Conservation (phyloP, 2,329 filamentous ascomycete species). For the Macrophomina tecta region DNA sequence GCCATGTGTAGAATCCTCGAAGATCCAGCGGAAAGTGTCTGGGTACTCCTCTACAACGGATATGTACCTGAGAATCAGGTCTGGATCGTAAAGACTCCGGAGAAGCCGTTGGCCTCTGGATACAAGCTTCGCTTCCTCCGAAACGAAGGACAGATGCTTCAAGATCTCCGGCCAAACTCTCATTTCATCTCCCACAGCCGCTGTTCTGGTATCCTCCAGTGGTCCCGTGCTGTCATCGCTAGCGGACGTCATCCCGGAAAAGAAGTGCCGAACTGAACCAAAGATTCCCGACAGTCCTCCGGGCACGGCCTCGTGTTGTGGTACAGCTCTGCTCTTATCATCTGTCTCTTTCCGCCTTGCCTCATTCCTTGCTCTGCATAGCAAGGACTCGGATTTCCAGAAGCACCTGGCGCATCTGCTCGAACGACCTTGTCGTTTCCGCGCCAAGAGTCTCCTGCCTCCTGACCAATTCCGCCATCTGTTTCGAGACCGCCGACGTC, state of each 20-base stretch:
- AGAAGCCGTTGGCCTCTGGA: neutral
- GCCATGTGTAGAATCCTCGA: neutral
- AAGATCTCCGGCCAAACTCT: neutral
- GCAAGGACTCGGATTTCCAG: neutral
- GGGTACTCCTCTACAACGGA: neutral
- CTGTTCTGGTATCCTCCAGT: neutral
- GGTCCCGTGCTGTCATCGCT: neutral
- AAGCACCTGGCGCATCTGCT: neutral
- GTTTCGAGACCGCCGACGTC: neutral
- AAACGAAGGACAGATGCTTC: neutral
- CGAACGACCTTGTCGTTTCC: neutral
- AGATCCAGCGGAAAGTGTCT: conserved; percentile 8
- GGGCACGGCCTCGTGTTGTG: neutral
- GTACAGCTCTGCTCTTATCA: no score
- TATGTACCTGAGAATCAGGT: neutral
- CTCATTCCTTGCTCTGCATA: neutral
- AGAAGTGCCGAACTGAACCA: neutral
- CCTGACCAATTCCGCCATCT: neutral
- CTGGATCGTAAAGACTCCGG: neutral
- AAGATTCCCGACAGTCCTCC: neutral
- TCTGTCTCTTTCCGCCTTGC: no score
- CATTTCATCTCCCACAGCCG: neutral
- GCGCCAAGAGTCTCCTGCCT: neutral
- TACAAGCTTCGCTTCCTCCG: neutral
- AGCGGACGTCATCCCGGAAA: neutral